Evolutionary conservation across 768 basidiomycete species (phyloP).

Genomic region (Suillus tomentosus): DNA sequence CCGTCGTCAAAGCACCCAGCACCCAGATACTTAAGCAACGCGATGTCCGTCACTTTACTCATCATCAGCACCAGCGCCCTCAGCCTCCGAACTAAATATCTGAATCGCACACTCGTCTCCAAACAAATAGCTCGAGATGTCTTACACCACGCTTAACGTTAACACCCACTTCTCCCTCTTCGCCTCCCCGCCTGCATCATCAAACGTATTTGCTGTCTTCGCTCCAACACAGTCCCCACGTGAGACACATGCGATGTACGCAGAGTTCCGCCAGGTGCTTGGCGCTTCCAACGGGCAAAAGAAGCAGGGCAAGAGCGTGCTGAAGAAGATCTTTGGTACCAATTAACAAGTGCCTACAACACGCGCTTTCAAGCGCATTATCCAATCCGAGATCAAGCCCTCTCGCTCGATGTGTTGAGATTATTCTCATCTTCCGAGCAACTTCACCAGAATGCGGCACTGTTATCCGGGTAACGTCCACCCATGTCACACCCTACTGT

Average conservation of each 20-base stretch:
- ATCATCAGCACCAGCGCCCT: constrained; percentile 2
- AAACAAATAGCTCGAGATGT: constrained; percentile 24
- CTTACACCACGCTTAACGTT: constrained; percentile 24
- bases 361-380: background rate
- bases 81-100: background rate
- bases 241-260: constrained; percentile 39
- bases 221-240: constrained; percentile 37
- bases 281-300: background rate
- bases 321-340: constrained; percentile 8
- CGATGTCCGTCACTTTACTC: background rate
- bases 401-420: background rate
- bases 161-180: constrained; percentile 17
- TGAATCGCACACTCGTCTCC: background rate
- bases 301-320: constrained; percentile 4
- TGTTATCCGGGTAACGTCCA: too few species aligned
- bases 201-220: constrained; percentile 37
- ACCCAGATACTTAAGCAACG: constrained; percentile 6
- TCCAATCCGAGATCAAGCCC: background rate
- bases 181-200: constrained; percentile 27
- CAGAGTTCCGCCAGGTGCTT: constrained; percentile 35
- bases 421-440: background rate
- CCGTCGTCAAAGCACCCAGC: constrained; percentile 7
- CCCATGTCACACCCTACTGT: too few species aligned
- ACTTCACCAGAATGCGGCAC: background rate
- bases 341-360: background rate